A percentile compares a stretch with the other conserved stretches of the same genome.
These are phyloP conservation scores for Boletus patriciae DNA, from an alignment of 768 basidiomycete genomes.

Conservation along the genomic window DNA sequence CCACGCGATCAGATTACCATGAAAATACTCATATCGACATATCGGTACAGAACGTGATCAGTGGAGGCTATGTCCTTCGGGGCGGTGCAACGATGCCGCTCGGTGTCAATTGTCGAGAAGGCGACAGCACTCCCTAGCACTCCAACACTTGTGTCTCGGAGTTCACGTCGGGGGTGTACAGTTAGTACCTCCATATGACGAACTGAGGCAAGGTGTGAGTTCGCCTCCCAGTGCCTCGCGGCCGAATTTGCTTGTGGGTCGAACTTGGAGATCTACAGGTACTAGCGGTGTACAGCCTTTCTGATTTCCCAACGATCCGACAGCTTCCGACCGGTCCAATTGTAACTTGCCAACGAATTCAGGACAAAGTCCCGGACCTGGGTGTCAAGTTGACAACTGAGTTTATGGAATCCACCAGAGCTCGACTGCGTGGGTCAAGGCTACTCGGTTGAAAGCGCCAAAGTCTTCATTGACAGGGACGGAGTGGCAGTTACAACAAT, in stretches of 20 bases:
- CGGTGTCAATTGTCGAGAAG: constrained; percentile 18
- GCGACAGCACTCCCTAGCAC: constrained; percentile 6
- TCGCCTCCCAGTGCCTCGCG: not conserved
- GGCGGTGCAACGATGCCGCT: not conserved
- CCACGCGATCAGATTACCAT: not conserved
- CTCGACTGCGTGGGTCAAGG: not conserved
- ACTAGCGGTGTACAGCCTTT: constrained; percentile 15
- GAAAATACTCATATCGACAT: constrained; percentile 2
- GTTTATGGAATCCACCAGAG: constrained; percentile 3
- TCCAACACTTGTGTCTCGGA: not conserved
- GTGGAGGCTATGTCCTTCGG: constrained; percentile 9
- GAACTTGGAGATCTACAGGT: constrained; percentile 17
- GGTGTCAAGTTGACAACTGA: not conserved
- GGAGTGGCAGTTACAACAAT: constrained; percentile 14
- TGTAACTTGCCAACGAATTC: not conserved
- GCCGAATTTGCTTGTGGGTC: not conserved
- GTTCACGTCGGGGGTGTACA: not conserved
- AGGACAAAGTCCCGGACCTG: not conserved
- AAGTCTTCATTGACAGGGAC: constrained; percentile 14
- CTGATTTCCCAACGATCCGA: constrained; percentile 15
- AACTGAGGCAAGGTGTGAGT: not conserved
- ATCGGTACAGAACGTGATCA: not conserved
- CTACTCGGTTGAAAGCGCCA: constrained; percentile 12
- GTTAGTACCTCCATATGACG: not conserved
- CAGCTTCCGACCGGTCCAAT: not conserved